A percentile compares a stretch with the other conserved stretches of the same genome.
phyloP scores from a whole-genome alignment of 1,139 yeast species.

The Protomyces pachydermus region DNA sequence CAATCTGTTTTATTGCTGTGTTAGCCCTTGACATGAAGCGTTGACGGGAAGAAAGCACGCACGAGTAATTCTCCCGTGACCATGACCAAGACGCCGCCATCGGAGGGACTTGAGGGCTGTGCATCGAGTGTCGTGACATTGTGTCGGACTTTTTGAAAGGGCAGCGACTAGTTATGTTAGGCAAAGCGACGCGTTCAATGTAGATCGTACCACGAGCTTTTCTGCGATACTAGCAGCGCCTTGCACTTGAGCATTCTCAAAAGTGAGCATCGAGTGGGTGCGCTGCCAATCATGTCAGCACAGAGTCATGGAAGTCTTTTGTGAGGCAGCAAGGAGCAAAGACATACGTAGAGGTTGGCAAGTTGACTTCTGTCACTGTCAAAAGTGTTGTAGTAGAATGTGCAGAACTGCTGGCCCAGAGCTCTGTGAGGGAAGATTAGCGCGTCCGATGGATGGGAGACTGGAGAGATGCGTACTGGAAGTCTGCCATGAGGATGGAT shows the following conservation, averaged over 20 bases:
- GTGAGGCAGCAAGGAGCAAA: not conserved
- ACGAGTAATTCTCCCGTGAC: slow-evolving; percentile 86
- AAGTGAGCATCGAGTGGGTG: slow-evolving; percentile 94
- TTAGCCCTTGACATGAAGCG: not conserved
- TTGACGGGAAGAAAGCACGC: slow-evolving; percentile 34
- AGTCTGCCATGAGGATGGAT: slow-evolving; percentile 8
- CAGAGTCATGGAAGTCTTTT: not conserved
- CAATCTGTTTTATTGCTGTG: slow-evolving; percentile 44
- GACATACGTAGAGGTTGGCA: slow-evolving; percentile 70
- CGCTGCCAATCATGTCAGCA: slow-evolving; percentile 45
- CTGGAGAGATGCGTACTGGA: slow-evolving; percentile 3
- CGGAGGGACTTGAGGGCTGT: slow-evolving; percentile 86
- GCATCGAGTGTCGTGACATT: slow-evolving; percentile 93
- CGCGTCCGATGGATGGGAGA: no score
- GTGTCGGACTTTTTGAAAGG: slow-evolving; percentile 89
- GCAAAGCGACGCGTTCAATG: not conserved
- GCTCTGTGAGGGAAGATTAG: not conserved
- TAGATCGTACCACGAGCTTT: slow-evolving; percentile 51
- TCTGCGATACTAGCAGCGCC: slow-evolving; percentile 91
- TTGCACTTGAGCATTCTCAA: slow-evolving; percentile 89
- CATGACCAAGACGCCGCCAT: slow-evolving; percentile 91
- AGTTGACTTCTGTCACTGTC: slow-evolving; percentile 88
- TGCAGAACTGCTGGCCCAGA: slow-evolving; percentile 49
- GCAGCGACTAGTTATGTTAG: slow-evolving; percentile 42
- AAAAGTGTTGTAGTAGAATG: slow-evolving; percentile 91